Conservation (phyloP, 768 basidiomycete species). For the Dioszegia aurantiaca region DNA sequence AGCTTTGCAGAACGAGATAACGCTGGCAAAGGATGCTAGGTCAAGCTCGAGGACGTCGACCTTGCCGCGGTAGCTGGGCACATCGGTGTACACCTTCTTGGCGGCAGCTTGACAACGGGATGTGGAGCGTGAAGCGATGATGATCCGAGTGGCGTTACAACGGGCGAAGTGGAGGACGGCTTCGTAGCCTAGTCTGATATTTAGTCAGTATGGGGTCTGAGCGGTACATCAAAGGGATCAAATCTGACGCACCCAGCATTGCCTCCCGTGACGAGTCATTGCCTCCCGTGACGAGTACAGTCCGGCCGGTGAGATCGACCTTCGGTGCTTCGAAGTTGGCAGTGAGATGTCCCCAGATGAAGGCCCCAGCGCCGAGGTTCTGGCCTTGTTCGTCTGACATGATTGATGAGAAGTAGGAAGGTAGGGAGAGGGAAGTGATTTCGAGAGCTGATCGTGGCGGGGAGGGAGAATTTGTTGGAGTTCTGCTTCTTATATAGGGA, state of each 20-base stretch:
- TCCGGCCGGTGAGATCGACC: conserved; percentile 3
- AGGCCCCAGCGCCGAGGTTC: not conserved
- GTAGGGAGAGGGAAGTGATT: not conserved
- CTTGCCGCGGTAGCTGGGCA: conserved; percentile 1
- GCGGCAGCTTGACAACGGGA: not conserved
- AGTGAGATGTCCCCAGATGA: conserved; percentile 7
- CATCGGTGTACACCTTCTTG: not conserved
- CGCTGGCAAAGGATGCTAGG: conserved; percentile 2
- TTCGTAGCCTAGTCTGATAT: conserved; percentile 10
- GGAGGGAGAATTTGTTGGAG: too few species aligned
- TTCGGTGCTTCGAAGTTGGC: not conserved
- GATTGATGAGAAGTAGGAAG: not conserved
- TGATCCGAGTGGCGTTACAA: conserved; percentile 10
- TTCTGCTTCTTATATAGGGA: too few species aligned
- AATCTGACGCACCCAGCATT: conserved; percentile 9
- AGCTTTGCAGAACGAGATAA: not conserved
- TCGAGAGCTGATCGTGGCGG: not conserved
- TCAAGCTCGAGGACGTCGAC: conserved; percentile 7
- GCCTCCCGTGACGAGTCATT: too few species aligned
- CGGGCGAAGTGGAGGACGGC: conserved; percentile 13
- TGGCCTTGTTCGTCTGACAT: not conserved
- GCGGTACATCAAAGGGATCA: too few species aligned
- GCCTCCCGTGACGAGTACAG: conserved; percentile 8
- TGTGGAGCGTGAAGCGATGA: conserved; percentile 5
- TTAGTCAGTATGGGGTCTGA: too few species aligned